These are phyloP conservation scores for Kodamaea arcana DNA, from an alignment of 1,139 yeast species.

Conservation along the genomic window DNA sequence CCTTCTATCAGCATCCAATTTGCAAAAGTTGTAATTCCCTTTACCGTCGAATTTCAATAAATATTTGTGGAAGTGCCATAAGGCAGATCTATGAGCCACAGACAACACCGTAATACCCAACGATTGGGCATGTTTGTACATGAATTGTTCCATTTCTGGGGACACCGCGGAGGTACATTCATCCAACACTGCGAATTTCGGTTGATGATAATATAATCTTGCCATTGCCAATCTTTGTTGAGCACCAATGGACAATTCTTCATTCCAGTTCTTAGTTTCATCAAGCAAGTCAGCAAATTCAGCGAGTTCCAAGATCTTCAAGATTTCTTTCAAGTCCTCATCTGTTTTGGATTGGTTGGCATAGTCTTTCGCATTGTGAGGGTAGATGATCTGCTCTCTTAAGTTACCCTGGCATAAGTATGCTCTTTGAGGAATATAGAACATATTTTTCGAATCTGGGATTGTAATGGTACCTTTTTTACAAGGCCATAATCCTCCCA, in stretches of 20 bases:
- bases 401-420: constrained; percentile 72
- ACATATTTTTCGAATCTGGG: constrained; percentile 68
- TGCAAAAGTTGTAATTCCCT: constrained; percentile 69
- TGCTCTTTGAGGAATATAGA: constrained; percentile 90
- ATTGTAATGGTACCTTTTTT: constrained; percentile 58
- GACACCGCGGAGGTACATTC: constrained; percentile 95
- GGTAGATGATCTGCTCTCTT: constrained; percentile 86
- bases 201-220: constrained; percentile 82
- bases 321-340: constrained; percentile 56
- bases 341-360: constrained; percentile 50
- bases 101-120: constrained; percentile 81
- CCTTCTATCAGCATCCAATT: constrained; percentile 65
- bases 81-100: constrained; percentile 87
- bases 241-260: constrained; percentile 84
- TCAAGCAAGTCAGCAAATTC: constrained; percentile 56
- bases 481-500: constrained; percentile 94
- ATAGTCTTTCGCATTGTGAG: constrained; percentile 64
- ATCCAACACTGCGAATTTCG: constrained; percentile 89
- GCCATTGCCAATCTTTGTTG: constrained; percentile 96
- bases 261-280: constrained; percentile 77
- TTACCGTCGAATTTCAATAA: constrained; percentile 82
- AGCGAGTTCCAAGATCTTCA: constrained; percentile 53
- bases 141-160: constrained; percentile 83
- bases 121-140: constrained; percentile 80
- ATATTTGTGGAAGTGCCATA: constrained; percentile 88